Evolutionary conservation across 1,139 yeast genomes (phyloP), one percentile per base, ranked within the genome.

Genomic region (Candida sp.): DNA sequence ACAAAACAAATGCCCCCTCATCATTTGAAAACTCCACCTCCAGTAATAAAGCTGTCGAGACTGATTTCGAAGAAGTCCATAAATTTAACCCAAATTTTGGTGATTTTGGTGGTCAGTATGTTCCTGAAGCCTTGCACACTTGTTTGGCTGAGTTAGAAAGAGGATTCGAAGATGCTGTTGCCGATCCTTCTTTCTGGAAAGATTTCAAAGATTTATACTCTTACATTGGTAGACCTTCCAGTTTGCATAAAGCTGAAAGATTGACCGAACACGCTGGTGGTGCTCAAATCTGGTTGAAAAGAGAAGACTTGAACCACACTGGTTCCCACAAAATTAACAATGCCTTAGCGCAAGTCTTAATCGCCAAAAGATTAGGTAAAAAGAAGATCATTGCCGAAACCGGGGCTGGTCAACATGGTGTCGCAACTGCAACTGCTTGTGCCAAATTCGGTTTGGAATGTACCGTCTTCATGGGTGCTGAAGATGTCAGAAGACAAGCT

Each of bases 381-480:
- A 82, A 73, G 49, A 83, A 87, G 56, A 81, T 93, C 49, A 93
- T 93, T 63, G 99, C 99, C 38, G 99, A 93, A 72, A 93, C 99
- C 38, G 99, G 99, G 66, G 99, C 99, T 43, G 99, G 99, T 50
- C 99, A 93, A 73, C 99, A 93, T 63, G 99, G 99, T 72, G 99
- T 93, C 37, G 99, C 99, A 38, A 93, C 99, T 46, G 99, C 99
- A 27, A 93, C 99, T 45, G 98, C 96, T 0, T 91, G 97, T 70
- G 99, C 99, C 53, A 95, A 93, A 66, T 93, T 93, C 56, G 99
- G 99, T 43, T 66, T 93, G 67, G 82, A 87, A 61, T 93, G 99
- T 73, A 88, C 89, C n/a, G 96, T 93, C 33, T 93, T 82, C 61
- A 93, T 93, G 99, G 99, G 99, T 49, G 98, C 98, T 40, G 99